phyloP scores from a whole-genome alignment of 345 rosid species.

The Leavenworthia alabamica region DNA sequence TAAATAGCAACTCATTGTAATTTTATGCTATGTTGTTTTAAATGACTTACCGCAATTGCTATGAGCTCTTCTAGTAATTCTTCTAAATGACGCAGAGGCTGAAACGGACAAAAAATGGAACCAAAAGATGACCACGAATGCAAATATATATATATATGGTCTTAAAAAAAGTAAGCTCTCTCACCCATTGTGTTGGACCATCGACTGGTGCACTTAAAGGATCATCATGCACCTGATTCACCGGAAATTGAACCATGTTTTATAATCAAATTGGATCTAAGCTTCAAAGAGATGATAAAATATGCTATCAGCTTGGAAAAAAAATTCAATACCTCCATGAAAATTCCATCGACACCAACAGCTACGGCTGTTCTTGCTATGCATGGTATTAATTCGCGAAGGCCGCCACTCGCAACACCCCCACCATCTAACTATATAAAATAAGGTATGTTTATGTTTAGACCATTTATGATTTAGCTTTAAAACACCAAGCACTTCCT shows the following conservation, averaged over 20 bases:
- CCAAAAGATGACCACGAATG: neutral
- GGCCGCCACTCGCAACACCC: slow-evolving; percentile 99
- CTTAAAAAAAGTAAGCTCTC: slow-evolving; percentile 14
- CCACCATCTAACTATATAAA: slow-evolving; percentile 78
- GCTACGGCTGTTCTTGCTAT: slow-evolving; percentile 95
- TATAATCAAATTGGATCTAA: slow-evolving; percentile 18
- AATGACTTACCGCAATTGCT: slow-evolving; percentile 66
- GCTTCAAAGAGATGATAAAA: neutral
- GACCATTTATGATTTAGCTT: neutral
- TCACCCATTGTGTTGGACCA: slow-evolving; percentile 94
- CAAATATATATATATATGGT: neutral
- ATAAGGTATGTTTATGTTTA: slow-evolving; percentile 5
- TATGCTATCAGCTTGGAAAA: neutral
- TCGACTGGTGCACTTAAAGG: slow-evolving; percentile 85
- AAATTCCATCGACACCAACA: slow-evolving; percentile 93
- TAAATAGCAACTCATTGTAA: neutral
- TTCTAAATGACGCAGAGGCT: slow-evolving; percentile 78
- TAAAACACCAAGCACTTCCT: neutral
- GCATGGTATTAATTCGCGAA: slow-evolving; percentile 92
- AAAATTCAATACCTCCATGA: slow-evolving; percentile 77
- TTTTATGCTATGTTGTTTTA: neutral
- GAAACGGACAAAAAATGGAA: neutral
- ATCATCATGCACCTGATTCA: slow-evolving; percentile 82
- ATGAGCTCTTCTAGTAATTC: slow-evolving; percentile 79
- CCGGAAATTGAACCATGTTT: slow-evolving; percentile 22